phyloP scores from a whole-genome alignment of 2,329 filamentous ascomycete species.

The Annulohypoxylon truncatum region DNA sequence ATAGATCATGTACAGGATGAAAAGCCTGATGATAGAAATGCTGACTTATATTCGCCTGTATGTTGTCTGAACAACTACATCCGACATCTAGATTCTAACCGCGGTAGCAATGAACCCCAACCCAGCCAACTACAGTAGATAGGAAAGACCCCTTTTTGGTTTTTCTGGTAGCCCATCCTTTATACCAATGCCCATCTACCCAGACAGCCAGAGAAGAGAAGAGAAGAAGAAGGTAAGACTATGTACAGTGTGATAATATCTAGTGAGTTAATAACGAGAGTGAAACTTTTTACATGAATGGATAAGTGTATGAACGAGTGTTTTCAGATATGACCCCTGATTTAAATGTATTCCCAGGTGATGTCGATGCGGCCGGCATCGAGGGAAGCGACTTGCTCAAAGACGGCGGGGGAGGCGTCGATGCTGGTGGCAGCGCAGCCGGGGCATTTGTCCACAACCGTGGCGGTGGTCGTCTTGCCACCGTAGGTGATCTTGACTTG shows the following conservation, averaged over 20 bases:
- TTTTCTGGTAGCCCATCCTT: neutral
- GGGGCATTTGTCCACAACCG: conserved; percentile 47
- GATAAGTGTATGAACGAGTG: neutral
- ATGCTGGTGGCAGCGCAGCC: conserved; percentile 43
- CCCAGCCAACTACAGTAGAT: neutral
- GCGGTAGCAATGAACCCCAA: neutral
- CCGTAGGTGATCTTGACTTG: conserved; percentile 42
- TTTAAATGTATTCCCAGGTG: conserved; percentile 42
- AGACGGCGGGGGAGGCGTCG: conserved; percentile 47
- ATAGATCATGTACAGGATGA: too few species aligned
- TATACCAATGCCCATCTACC: neutral
- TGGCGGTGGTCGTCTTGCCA: conserved; percentile 42
- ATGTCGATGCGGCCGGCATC: conserved; percentile 39
- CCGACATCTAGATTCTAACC: neutral
- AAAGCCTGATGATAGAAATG: neutral
- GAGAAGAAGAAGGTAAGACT: neutral
- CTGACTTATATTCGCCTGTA: neutral
- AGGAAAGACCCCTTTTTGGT: neutral
- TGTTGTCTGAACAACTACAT: neutral
- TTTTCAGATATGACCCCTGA: conserved; percentile 10
- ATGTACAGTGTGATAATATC: neutral
- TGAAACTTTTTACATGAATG: neutral
- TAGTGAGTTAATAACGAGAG: neutral
- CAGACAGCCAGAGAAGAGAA: neutral
- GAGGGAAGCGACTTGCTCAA: conserved; percentile 33